Evolutionary conservation across 495 filamentous ascomycete species (phyloP).

Genomic region (Penicillium tannophilum): DNA sequence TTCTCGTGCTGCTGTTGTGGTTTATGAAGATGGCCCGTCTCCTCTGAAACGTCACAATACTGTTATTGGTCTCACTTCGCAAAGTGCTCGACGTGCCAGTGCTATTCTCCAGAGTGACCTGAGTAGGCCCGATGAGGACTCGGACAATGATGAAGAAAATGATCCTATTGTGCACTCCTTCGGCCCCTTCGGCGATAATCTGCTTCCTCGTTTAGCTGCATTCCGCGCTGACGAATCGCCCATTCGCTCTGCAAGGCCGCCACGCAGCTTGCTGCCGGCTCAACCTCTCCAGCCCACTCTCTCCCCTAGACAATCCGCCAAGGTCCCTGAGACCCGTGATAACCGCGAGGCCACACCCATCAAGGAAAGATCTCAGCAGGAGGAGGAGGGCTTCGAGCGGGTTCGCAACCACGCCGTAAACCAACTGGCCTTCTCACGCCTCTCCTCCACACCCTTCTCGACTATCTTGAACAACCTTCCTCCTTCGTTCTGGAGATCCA

Average conservation of each 20-base stretch:
- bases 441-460: constrained; percentile 90
- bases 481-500: constrained; percentile 55
- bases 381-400: constrained; percentile 38
- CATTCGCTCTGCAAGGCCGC: constrained; percentile 38
- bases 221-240: constrained; percentile 64
- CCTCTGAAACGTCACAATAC: constrained; percentile 41
- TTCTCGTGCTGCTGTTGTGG: constrained; percentile 53
- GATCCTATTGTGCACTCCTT: constrained; percentile 90
- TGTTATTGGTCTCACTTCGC: constrained; percentile 24
- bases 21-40: constrained; percentile 62
- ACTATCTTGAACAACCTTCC: constrained; percentile 85
- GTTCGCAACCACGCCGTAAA: constrained; percentile 83
- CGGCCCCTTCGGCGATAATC: constrained; percentile 80
- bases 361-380: constrained; percentile 33
- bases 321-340: constrained; percentile 28
- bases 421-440: constrained; percentile 92
- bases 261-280: constrained; percentile 31
- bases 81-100: constrained; percentile 31
- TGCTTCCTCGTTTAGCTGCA: constrained; percentile 76
- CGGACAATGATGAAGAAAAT: constrained; percentile 87
- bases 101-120: constrained; percentile 53
- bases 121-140: constrained; percentile 60
- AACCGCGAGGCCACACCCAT: constrained; percentile 15
- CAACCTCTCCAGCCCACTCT: constrained; percentile 41
- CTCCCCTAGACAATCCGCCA: constrained; percentile 39